Conservation (phyloP, 73 alveolate species). For the Breviolum minutum region DNA sequence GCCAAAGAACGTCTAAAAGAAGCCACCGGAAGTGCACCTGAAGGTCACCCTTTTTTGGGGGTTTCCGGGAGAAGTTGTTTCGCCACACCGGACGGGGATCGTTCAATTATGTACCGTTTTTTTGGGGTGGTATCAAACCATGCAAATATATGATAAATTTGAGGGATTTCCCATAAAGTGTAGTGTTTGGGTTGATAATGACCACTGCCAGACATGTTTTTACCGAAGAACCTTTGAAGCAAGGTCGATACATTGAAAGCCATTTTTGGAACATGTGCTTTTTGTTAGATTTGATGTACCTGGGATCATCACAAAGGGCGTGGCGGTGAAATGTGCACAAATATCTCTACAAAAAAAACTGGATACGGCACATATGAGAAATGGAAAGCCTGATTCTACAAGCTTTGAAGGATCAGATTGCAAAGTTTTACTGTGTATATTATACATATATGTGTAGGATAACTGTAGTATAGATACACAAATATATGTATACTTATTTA, state of each 20-base stretch:
- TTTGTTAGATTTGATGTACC: too few species aligned
- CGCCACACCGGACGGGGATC: too few species aligned
- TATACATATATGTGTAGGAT: background rate
- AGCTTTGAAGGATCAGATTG: background rate
- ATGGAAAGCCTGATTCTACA: too few species aligned
- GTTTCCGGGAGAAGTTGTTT: too few species aligned
- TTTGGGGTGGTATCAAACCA: background rate
- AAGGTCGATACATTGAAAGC: background rate
- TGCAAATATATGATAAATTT: too few species aligned
- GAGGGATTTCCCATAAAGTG: too few species aligned
- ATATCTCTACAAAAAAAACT: too few species aligned
- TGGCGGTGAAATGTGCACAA: too few species aligned
- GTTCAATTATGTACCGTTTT: too few species aligned
- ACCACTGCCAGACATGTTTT: background rate
- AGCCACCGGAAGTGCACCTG: conserved; percentile 32
- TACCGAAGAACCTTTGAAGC: background rate
- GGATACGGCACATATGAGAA: too few species aligned
- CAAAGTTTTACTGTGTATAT: background rate
- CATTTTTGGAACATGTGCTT: background rate
- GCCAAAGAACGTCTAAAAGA: conserved; percentile 57
- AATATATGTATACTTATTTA: background rate
- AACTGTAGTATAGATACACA: background rate
- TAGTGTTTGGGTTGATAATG: too few species aligned
- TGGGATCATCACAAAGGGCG: too few species aligned
- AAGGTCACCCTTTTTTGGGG: background rate